phyloP scores from a whole-genome alignment of 208 protist species.

The Trypanosoma cruzi region DNA sequence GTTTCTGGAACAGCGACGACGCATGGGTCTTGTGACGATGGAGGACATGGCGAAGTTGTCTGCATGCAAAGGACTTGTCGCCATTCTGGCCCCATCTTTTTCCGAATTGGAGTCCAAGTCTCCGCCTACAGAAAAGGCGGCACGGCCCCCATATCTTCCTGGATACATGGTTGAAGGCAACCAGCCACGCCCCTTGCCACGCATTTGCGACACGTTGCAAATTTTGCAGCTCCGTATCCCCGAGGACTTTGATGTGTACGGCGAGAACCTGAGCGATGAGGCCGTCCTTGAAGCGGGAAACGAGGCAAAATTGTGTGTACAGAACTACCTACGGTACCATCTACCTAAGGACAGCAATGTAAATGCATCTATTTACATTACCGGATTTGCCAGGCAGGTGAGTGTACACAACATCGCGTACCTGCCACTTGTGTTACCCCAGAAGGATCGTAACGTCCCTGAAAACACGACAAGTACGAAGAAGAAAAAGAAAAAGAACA shows the following conservation, averaged over 20 bases:
- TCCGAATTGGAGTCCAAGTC: background rate
- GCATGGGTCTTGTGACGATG: conserved; percentile 35
- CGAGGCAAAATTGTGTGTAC: conserved; percentile 49
- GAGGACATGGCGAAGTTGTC: conserved; percentile 34
- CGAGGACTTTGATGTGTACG: conserved; percentile 70
- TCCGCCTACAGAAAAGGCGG: conserved; percentile 4
- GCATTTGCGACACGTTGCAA: conserved; percentile 43
- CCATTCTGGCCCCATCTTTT: conserved; percentile 28
- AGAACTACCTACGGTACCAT: conserved; percentile 56
- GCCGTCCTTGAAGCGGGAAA: conserved; percentile 51
- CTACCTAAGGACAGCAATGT: conserved; percentile 27
- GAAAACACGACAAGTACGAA: background rate
- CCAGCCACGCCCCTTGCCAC: conserved; percentile 49
- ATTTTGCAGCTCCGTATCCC: conserved; percentile 58
- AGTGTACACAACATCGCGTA: conserved; percentile 76
- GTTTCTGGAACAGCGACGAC: conserved; percentile 46
- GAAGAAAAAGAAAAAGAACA: conserved; percentile 16
- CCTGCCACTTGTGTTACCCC: conserved; percentile 45
- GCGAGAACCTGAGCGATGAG: conserved; percentile 30
- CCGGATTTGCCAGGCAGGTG: conserved; percentile 45
- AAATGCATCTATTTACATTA: conserved; percentile 48
- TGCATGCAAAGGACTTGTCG: conserved; percentile 30
- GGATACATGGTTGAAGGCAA: conserved; percentile 68
- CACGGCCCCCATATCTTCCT: conserved; percentile 45
- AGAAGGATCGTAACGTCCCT: background rate